These are phyloP conservation scores for Arthrinium phaeospermum DNA, from an alignment of 2,329 filamentous ascomycete genomes.

Conservation along the genomic window DNA sequence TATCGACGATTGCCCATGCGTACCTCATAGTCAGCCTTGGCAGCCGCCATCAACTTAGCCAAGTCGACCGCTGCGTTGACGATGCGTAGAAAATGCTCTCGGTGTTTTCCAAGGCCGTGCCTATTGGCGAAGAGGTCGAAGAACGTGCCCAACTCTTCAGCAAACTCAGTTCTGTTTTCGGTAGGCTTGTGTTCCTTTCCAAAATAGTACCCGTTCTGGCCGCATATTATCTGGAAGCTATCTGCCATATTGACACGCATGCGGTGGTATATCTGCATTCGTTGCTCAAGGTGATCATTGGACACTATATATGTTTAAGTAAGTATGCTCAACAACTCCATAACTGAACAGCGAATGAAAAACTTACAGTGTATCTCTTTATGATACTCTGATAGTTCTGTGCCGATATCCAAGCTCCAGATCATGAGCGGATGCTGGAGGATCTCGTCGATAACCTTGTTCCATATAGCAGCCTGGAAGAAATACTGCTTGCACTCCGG, in stretches of 20 bases:
- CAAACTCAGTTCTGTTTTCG: not conserved
- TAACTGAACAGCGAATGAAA: too few species aligned
- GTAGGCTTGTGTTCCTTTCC: not conserved
- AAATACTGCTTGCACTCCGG: not conserved
- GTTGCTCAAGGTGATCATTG: not conserved
- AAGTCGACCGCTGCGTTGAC: not conserved
- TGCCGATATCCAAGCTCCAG: too few species aligned
- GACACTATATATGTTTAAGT: not conserved
- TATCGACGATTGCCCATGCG: not conserved
- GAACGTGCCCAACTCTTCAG: not conserved
- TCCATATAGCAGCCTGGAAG: not conserved
- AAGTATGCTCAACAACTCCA: not conserved
- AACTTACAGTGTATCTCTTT: not conserved
- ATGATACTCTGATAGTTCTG: rapidly evolving
- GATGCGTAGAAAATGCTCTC: not conserved
- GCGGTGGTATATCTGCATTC: not conserved
- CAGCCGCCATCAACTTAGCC: not conserved
- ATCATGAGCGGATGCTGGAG: not conserved
- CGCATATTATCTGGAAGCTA: too few species aligned
- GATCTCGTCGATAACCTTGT: not conserved
- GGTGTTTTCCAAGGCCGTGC: not conserved
- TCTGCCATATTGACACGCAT: not conserved
- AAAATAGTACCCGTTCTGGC: not conserved
- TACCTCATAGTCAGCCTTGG: not conserved
- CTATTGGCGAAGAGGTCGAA: not conserved